Evolutionary conservation across 2,329 filamentous ascomycete genomes (phyloP), one percentile per base, ranked within the genome.

Genomic region (Talaromyces funiculosus): DNA sequence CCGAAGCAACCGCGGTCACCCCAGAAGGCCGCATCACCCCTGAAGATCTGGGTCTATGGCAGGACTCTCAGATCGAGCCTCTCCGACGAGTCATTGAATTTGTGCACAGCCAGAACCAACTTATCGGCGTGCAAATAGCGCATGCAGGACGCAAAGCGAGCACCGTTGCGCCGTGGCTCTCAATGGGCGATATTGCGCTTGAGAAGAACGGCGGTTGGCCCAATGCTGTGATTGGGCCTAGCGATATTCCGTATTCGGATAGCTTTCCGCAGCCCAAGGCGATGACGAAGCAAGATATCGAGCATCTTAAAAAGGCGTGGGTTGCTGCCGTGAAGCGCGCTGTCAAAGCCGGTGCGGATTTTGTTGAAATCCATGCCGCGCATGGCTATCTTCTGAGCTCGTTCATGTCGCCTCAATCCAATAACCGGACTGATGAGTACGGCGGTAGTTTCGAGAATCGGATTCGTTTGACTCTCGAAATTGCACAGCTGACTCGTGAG

Each of bases 11-110:
- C 0, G 80, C 86, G 33, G 89, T 96, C 0, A 80, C 84, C 9
- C 76, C 90, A 5, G 86, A 92, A 66, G 92, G 92, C 29, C 84
- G 92, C 59, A 96, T 96, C 78, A 89, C 89, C 0, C 90, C 91
- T 0, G 62, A 71, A 42, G 68, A 71, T 53, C 56, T 67, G 14
- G 72, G 92, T 0, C 77, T 97, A 7, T 97, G 92, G 92, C 81
- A 88, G 64, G 92, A 96, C 72, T 85, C 82, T 35, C 92, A 97
- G 73, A 87, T 92, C 62, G 86, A 82, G 64, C 86, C 87, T 0
- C 77, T 95, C 61, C 66, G 67, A 18, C 82, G 84, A 62, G 82
- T 93, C 49, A 84, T 87, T 37, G 89, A 95, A 63, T 95, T 92
- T 64, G 84, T 88, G 2, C 91, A 95, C 77, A 85, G 83, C 26